phyloP scores from a whole-genome alignment of 208 protist species.

The Angomonas ambiguus region DNA sequence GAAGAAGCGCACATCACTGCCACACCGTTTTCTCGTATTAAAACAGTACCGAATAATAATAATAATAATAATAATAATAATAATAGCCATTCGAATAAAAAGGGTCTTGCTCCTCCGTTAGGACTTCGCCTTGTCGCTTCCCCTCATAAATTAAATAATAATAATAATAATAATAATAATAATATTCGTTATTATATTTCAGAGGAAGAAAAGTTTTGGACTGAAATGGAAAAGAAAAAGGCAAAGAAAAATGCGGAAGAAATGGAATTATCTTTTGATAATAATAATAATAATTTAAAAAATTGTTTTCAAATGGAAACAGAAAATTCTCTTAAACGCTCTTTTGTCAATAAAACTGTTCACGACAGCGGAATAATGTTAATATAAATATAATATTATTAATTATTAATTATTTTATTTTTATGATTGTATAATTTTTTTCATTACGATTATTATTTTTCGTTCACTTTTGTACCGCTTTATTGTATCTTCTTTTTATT shows the following conservation, averaged over 20 bases:
- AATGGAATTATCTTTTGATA: too few relatives aligned
- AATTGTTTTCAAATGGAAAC: too few relatives aligned
- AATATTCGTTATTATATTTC: background rate
- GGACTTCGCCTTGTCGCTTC: too few relatives aligned
- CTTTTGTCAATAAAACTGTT: background rate
- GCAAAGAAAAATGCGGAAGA: too few relatives aligned
- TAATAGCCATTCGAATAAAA: background rate
- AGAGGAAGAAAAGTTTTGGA: background rate
- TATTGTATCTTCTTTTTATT: background rate
- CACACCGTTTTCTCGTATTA: background rate
- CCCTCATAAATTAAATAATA: too few relatives aligned
- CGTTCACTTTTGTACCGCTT: background rate
- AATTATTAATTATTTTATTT: background rate
- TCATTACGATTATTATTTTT: background rate
- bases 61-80: conserved; percentile 6
- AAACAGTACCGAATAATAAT: background rate
- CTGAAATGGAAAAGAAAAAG: too few relatives aligned
- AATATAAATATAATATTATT: background rate
- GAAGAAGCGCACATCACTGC: background rate
- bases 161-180: conserved; percentile 7
- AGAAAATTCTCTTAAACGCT: too few relatives aligned
- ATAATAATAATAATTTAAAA: too few relatives aligned
- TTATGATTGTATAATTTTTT: conserved; percentile 1
- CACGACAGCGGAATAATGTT: background rate
- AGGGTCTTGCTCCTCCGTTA: background rate